Conservation (phyloP, 352 stramenopile genomes). For the Hyaloperonospora arabidopsidis region DNA sequence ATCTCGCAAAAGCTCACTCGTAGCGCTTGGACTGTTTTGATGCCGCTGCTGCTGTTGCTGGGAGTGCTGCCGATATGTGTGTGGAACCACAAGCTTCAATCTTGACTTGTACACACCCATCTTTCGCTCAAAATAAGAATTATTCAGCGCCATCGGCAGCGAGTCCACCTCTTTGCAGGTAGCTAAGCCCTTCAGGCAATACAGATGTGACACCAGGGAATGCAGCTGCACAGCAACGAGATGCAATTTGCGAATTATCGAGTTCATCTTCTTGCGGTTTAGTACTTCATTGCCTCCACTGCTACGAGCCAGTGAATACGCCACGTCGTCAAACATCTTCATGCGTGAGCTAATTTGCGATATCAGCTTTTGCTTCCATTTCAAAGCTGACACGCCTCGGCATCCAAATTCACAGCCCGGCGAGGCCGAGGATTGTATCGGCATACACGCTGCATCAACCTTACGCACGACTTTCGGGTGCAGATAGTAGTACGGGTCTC, state of each 20-base stretch:
- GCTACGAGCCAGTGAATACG: slow-evolving; percentile 60
- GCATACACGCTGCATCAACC: slow-evolving; percentile 8
- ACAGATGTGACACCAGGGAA: slow-evolving; percentile 59
- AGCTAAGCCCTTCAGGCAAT: slow-evolving; percentile 42
- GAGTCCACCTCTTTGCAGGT: slow-evolving; percentile 56
- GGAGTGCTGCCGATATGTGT: slow-evolving; percentile 32
- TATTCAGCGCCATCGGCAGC: slow-evolving; percentile 52
- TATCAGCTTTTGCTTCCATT: slow-evolving; percentile 65
- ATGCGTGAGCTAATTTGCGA: slow-evolving; percentile 73
- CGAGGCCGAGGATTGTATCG: slow-evolving; percentile 6
- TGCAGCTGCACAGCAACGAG: slow-evolving; percentile 70
- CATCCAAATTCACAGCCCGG: slow-evolving; percentile 50
- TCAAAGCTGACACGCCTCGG: slow-evolving; percentile 33
- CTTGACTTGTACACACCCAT: slow-evolving; percentile 68
- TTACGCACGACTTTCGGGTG: slow-evolving; percentile 24
- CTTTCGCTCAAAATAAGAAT: slow-evolving; percentile 64
- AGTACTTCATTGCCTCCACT: slow-evolving; percentile 48
- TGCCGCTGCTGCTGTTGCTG: slow-evolving; percentile 24
- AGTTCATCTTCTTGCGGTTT: slow-evolving; percentile 79
- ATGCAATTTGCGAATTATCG: slow-evolving; percentile 71
- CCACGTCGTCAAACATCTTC: slow-evolving; percentile 69
- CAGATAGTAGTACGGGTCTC: slow-evolving; percentile 68
- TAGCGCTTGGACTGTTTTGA: slow-evolving; percentile 10
- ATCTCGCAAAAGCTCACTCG: slow-evolving; percentile 48
- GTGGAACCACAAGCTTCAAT: slow-evolving; percentile 53